Percentiles rank a stretch among this genome's conserved stretches.
phyloP scores from a whole-genome alignment of 2,329 filamentous ascomycete genomes.

The Calonectria honghensis region DNA sequence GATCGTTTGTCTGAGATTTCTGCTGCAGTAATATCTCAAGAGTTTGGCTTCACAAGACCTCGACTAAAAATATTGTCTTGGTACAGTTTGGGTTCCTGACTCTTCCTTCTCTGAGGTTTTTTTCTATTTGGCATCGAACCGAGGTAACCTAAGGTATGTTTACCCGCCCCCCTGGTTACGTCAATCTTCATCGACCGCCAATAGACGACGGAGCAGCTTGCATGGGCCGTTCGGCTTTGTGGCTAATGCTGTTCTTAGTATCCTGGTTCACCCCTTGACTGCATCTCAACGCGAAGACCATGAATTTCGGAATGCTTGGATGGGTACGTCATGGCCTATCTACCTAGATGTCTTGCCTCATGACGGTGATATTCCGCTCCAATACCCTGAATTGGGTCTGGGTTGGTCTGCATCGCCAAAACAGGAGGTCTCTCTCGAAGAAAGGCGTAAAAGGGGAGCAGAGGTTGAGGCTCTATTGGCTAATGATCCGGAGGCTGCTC shows the following conservation, averaged over 20 bases:
- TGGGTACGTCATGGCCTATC: conserved; percentile 18
- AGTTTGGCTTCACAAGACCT: not conserved
- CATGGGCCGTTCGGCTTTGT: too few relatives aligned
- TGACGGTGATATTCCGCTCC: not conserved
- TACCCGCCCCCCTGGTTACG: too few relatives aligned
- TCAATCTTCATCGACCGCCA: too few relatives aligned
- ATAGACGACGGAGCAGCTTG: too few relatives aligned
- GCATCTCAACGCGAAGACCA: conserved; percentile 2
- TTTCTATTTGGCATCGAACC: conserved; percentile 14
- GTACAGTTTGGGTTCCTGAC: conserved; percentile 5
- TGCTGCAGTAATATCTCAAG: too few relatives aligned
- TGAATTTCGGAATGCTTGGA: conserved; percentile 9
- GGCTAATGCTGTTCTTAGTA: not conserved
- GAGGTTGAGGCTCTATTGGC: conserved; percentile 20
- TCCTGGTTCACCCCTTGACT: conserved; percentile 10
- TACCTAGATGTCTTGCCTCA: conserved; percentile 7
- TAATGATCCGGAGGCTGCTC: conserved; percentile 3
- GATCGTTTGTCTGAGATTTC: too few relatives aligned
- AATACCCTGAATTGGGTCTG: conserved; percentile 10
- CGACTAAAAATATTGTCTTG: not conserved
- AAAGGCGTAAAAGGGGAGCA: conserved; percentile 1
- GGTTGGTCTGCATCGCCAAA: conserved; percentile 9
- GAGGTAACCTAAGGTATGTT: conserved; percentile 12
- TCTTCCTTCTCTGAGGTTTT: conserved; percentile 8
- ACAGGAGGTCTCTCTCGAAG: conserved; percentile 8